Conservation (phyloP, 768 basidiomycete species). For the Boletus rufocinnamomeus region DNA sequence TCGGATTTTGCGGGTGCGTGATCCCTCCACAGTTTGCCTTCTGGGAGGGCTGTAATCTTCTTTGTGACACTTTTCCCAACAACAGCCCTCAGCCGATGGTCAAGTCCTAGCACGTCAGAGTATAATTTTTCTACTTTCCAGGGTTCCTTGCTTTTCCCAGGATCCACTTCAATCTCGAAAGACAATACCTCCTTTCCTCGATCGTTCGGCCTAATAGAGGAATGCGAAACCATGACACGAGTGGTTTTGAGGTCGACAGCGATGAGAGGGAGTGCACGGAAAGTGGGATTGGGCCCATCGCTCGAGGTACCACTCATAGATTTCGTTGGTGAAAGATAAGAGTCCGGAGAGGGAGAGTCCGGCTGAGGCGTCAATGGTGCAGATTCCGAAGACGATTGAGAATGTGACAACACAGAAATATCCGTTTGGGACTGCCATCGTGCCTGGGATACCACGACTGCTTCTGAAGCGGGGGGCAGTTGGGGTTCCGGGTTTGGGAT, state of each 20-base stretch:
- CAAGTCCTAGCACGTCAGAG: constrained; percentile 87
- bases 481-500: constrained; percentile 21
- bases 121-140: constrained; percentile 94
- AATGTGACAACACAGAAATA: constrained; percentile 23
- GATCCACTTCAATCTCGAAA: constrained; percentile 78
- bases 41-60: constrained; percentile 80
- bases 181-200: constrained; percentile 90
- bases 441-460: constrained; percentile 21
- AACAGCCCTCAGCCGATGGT: constrained; percentile 64
- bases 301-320: constrained; percentile 21
- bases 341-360: constrained; percentile 34
- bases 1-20: constrained; percentile 96
- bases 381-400: constrained; percentile 27
- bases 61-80: constrained; percentile 69
- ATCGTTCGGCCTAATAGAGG: constrained; percentile 86
- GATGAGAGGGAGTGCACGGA: constrained; percentile 73
- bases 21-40: constrained; percentile 94
- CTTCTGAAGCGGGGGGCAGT: constrained; percentile 18
- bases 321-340: constrained; percentile 32
- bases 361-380: constrained; percentile 18
- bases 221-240: constrained; percentile 69
- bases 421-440: constrained; percentile 28
- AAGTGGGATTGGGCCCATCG: constrained; percentile 43
- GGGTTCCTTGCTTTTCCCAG: constrained; percentile 65
- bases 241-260: constrained; percentile 74